phyloP scores from a whole-genome alignment of 2,329 filamentous ascomycete genomes.

The Shiraia bambusicola region DNA sequence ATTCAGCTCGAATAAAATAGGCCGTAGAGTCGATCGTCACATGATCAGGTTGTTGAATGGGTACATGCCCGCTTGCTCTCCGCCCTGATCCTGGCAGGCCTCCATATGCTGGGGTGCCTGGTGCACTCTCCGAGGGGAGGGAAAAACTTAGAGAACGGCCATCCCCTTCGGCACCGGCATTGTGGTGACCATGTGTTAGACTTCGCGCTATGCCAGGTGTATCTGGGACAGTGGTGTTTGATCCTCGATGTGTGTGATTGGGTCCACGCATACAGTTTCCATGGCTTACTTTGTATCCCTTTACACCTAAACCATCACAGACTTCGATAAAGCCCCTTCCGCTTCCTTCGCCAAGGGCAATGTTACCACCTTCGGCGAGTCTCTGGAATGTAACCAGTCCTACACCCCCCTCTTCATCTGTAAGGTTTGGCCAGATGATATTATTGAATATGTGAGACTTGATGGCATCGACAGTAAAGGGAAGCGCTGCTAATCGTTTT shows the following conservation, averaged over 20 bases:
- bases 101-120: conserved; percentile 39
- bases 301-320: conserved; percentile 84
- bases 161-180: conserved; percentile 23
- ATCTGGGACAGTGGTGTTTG: conserved; percentile 45
- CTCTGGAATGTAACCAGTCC: conserved; percentile 89
- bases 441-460: conserved; percentile 98
- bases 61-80: conserved; percentile 14
- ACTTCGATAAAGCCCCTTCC: conserved; percentile 84
- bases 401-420: conserved; percentile 92
- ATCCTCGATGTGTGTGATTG: conserved; percentile 47
- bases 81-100: conserved; percentile 21
- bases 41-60: conserved; percentile 33
- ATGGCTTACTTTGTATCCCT: conserved; percentile 84
- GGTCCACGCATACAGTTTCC: conserved; percentile 77
- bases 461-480: conserved; percentile 86
- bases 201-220: conserved; percentile 27
- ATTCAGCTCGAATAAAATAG: conserved; percentile 82
- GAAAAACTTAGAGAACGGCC: conserved; percentile 41
- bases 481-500: conserved; percentile 83
- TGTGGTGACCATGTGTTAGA: conserved; percentile 21
- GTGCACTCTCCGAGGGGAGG: conserved; percentile 33
- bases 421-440: conserved; percentile 94
- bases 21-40: conserved; percentile 87
- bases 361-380: conserved; percentile 84
- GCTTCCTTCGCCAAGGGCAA: conserved; percentile 77